Conservation (phyloP, 2,329 filamentous ascomycete genomes). For the Sordariomycetes sp. region DNA sequence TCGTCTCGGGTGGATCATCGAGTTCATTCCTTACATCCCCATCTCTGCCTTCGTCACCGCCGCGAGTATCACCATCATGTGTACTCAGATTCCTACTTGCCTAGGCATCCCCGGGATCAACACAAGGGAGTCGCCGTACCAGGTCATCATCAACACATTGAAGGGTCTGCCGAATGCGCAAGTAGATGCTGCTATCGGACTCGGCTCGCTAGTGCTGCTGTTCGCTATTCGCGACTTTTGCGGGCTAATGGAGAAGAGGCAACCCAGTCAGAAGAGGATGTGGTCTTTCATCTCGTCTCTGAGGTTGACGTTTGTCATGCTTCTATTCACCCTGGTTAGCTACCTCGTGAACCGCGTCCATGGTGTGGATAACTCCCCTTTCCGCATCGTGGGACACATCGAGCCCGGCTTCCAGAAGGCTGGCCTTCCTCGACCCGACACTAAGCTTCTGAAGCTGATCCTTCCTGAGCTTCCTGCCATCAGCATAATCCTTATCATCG, state of each 20-base stretch:
- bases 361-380: conserved; percentile 35
- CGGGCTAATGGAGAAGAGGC: conserved; percentile 47
- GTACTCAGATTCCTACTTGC: conserved; percentile 33
- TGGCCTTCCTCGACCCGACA: conserved; percentile 46
- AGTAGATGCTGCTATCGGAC: conserved; percentile 63
- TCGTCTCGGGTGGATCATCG: conserved; percentile 39
- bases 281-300: conserved; percentile 71
- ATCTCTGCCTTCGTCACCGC: conserved; percentile 42
- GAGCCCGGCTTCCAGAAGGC: conserved; percentile 60
- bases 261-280: conserved; percentile 50
- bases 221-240: conserved; percentile 56
- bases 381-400: conserved; percentile 57
- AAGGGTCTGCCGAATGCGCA: conserved; percentile 30
- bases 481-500: conserved; percentile 69
- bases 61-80: conserved; percentile 40
- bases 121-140: conserved; percentile 33
- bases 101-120: conserved; percentile 34
- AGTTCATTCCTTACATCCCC: conserved; percentile 40
- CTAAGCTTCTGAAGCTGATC: conserved; percentile 46
- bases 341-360: conserved; percentile 54
- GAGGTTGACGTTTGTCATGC: conserved; percentile 64
- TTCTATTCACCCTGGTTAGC: conserved; percentile 68
- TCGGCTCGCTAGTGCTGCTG: conserved; percentile 57
- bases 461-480: conserved; percentile 58
- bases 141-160: conserved; percentile 33